Conservation (phyloP, 2,329 filamentous ascomycete species). For the Penicillium sp. region DNA sequence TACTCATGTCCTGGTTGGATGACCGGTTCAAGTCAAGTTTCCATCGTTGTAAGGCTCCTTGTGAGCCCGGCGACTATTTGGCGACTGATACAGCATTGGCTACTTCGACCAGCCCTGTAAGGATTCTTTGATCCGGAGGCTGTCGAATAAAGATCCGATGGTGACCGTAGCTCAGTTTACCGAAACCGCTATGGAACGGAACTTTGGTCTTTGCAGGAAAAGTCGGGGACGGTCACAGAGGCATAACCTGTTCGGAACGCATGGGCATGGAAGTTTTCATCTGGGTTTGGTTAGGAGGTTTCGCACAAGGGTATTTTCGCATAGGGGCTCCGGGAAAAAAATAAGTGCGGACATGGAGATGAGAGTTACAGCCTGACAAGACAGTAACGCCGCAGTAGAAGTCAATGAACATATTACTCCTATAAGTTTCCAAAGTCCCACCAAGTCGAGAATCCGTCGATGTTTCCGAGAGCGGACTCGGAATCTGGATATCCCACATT, state of each 20-base stretch:
- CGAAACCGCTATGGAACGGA: constrained; percentile 48
- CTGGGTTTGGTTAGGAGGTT: constrained; percentile 2
- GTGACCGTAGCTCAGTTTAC: constrained; percentile 56
- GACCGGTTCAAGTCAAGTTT: constrained; percentile 60
- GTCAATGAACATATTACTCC: constrained; percentile 20
- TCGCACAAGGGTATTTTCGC: constrained; percentile 13
- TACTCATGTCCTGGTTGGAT: constrained; percentile 59
- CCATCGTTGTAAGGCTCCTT: constrained; percentile 55
- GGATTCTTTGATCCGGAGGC: constrained; percentile 53
- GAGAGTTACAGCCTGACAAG: constrained; percentile 5
- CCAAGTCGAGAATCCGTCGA: constrained; percentile 30
- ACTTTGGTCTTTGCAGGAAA: constrained; percentile 48
- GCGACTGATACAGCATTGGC: constrained; percentile 56
- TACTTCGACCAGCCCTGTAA: constrained; percentile 58
- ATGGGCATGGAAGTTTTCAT: not conserved
- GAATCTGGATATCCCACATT: constrained; percentile 24
- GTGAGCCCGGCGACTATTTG: constrained; percentile 48
- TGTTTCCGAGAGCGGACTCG: constrained; percentile 22
- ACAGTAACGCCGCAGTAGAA: constrained; percentile 9
- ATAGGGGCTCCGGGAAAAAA: constrained; percentile 2
- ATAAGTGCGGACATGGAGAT: not conserved
- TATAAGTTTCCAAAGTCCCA: constrained; percentile 32
- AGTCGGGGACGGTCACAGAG: constrained; percentile 29
- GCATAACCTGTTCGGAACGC: constrained; percentile 6
- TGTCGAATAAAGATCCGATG: constrained; percentile 52